Evolutionary conservation across 495 filamentous ascomycete genomes (phyloP), one percentile per base, ranked within the genome.

Genomic region (Podospora australis): DNA sequence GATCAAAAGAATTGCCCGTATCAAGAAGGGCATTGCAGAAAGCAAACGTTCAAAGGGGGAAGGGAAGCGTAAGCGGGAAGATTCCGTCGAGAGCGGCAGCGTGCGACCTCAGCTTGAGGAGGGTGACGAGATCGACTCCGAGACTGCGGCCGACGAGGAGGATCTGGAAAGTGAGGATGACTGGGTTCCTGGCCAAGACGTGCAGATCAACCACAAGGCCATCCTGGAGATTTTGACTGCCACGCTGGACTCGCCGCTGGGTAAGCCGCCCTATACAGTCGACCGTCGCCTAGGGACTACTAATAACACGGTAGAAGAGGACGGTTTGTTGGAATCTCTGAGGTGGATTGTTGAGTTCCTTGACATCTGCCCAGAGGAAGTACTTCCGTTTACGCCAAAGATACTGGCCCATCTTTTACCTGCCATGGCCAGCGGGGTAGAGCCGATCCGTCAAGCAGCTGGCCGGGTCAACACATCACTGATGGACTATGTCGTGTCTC

Each of bases 341-440:
- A 81, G 89, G 32, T 99, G 94, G 94, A 88, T 96, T 54, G 90
- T 96, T 50, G 83, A 82, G 36, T 96, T 99, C 60, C 88, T 99
- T 53, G 90, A 96, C 34, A 95, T 99, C 38, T 96, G 88, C 54
- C 91, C 92, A 4, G 94, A 96, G 62, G 94, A 97, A 54, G 91
- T 99, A n/a, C 76, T 99, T 28, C 84, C 84, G 2, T 97, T 97
- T 63, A 90, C 95, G 1, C 94, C 94, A 11, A 82, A 87, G 43
- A 81, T 99, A 35, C 69, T 99, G 28, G 87, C 88, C 1, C 89
- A 95, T 57, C 83, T 99, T 6, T 78, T 99, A 9, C 94, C 94
- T 14, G 90, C 89, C 17, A 89, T 99, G 81, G 88, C 91, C 6
- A 94, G 89, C 60, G 87, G 85, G 46, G 82, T 90, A 0, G 90